Percentiles rank a stretch among this genome's conserved stretches.
Evolutionary conservation across 768 basidiomycete species (phyloP).

Genomic region (Paxillus rubicundulus): DNA sequence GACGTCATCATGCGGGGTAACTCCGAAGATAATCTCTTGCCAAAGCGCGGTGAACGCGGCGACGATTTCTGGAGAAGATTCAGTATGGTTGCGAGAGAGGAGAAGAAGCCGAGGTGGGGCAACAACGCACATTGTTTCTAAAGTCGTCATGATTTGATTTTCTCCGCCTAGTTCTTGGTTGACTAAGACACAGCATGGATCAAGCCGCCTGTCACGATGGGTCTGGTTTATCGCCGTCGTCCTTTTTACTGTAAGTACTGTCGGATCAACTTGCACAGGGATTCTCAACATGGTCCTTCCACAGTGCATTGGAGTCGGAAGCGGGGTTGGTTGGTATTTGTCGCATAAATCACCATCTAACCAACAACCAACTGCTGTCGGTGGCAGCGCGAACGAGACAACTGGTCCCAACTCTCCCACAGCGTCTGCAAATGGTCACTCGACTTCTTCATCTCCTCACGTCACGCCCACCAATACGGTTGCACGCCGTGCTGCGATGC

Average conservation of each 20-base stretch:
- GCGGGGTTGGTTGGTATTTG: conserved; percentile 59
- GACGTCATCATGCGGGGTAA: conserved; percentile 64
- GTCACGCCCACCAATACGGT: conserved; percentile 66
- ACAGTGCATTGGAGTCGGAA: conserved; percentile 51
- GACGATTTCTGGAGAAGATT: conserved; percentile 89
- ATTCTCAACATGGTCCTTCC: background rate
- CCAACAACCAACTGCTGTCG: conserved; percentile 57
- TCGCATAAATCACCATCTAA: conserved; percentile 50
- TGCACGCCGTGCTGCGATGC: conserved; percentile 34
- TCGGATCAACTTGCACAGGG: background rate
- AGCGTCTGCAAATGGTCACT: conserved; percentile 11
- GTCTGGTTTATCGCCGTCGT: conserved; percentile 68
- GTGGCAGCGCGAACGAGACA: conserved; percentile 56
- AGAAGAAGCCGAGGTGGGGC: conserved; percentile 50
- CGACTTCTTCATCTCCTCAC: conserved; percentile 32
- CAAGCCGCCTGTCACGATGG: conserved; percentile 56
- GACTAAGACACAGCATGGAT: conserved; percentile 54
- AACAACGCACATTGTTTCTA: background rate
- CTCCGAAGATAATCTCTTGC: conserved; percentile 64
- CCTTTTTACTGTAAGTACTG: conserved; percentile 48
- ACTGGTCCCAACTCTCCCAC: conserved; percentile 18
- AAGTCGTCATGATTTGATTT: background rate
- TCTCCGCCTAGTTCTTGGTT: conserved; percentile 57
- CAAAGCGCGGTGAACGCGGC: conserved; percentile 66
- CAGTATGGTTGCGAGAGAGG: conserved; percentile 76